Evolutionary conservation across 805 yeast genomes (phyloP).

Genomic region (Metschnikowia picachoensis): DNA sequence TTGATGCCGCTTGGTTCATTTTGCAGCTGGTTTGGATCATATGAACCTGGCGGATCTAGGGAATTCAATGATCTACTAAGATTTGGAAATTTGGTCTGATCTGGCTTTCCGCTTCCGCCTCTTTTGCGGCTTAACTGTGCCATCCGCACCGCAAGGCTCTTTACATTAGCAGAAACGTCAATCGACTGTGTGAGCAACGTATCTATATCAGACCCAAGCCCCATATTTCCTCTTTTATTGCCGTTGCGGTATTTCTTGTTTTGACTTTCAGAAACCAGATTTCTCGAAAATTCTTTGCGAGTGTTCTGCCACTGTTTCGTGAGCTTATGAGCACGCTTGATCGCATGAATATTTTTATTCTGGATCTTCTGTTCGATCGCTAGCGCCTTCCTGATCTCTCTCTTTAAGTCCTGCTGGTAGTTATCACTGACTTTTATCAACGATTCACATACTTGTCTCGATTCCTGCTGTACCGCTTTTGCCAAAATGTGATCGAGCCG

Average conservation of each 20-base stretch:
- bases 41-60: not conserved
- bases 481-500: conserved; percentile 28
- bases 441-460: conserved; percentile 27
- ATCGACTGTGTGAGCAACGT: not conserved
- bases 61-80: not conserved
- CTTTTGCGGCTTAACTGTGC: conserved; percentile 2
- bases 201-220: conserved; percentile 3
- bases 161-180: conserved; percentile 2
- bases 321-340: conserved; percentile 25
- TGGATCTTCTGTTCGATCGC: conserved; percentile 39
- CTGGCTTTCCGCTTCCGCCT: conserved; percentile 8
- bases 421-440: conserved; percentile 26
- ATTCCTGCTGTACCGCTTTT: conserved; percentile 23
- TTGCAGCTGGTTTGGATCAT: too few relatives aligned
- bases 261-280: not conserved
- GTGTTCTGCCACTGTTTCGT: conserved; percentile 11
- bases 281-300: not conserved
- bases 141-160: conserved; percentile 6
- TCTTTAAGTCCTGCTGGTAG: conserved; percentile 35
- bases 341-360: conserved; percentile 35
- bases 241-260: not conserved
- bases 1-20: not conserved
- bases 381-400: conserved; percentile 31
- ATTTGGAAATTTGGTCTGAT: conserved; percentile 8
- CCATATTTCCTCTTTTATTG: not conserved